Base-by-base conservation (phyloP, 2,329 filamentous ascomycete genomes). In the Arthrinium puccinioides region DNA sequence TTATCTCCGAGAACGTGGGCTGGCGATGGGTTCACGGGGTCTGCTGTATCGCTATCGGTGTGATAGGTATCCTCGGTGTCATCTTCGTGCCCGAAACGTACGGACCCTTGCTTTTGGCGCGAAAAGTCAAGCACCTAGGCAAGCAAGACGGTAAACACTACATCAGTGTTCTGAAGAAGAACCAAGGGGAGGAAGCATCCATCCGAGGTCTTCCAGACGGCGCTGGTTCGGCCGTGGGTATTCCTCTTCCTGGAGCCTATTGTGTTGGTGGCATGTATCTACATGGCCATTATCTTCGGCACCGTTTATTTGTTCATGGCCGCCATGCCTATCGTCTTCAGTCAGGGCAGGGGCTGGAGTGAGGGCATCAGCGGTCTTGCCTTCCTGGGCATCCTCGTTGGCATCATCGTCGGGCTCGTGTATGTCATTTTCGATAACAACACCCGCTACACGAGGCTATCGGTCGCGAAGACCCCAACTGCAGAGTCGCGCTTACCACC, bases 221-320 rank as follows among this genome's bases (percentile, higher is more conserved):
- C 75, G 4, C 63, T 84, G n/a, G 60, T 68, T 27, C 69, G 80
- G 2, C 81, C 81, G 2, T 82, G 76, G 76, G 58, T 79, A 25
- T 61, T 86, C 5, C 66, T 85, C 2, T 77, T 84, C 62, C 60
- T 60, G 36, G 80, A 85, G 48, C 80, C 80, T 5, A 84, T 84
- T 44, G 76, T 84, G 18, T 54, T 82, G 9, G 61, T 84, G 9
- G 65, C 78, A 5, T 74, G 70, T 6, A 61, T 83, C 19, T 84
- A 84, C 62, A 73, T 79, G 66, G 73, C 76, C 44, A 78, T 72
- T 42, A 58, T 73, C 44, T 74, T 73, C 46, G 68, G 68, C 16
- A 74, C 70, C 1, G 53, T 76, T 4, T 78, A 75, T 52, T 63
- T 76, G 53, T 62, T 70, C 41, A 75, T 76, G 43, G 66, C 62